These are phyloP conservation scores for Boletus pseudopeckii DNA, from an alignment of 768 basidiomycete species.

Conservation along the genomic window DNA sequence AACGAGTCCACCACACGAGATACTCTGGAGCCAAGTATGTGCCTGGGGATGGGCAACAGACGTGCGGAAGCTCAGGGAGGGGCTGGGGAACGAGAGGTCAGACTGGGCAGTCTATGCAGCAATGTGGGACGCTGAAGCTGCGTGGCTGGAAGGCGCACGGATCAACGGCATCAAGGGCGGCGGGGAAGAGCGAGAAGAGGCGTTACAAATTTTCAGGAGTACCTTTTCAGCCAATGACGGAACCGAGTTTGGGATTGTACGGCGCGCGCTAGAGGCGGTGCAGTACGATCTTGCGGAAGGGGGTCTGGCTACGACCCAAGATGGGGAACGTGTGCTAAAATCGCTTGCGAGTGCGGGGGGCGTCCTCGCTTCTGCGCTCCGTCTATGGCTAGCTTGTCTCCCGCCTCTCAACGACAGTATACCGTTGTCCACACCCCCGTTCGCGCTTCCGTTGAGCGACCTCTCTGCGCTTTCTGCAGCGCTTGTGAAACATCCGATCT, in stretches of 20 bases:
- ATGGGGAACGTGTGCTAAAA: slow-evolving; percentile 15
- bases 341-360: slow-evolving; percentile 35
- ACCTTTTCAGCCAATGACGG: slow-evolving; percentile 38
- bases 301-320: background rate
- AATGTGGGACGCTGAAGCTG: slow-evolving; percentile 42
- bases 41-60: slow-evolving; percentile 74
- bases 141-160: slow-evolving; percentile 75
- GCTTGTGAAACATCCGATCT: slow-evolving; percentile 50
- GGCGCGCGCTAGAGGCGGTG: slow-evolving; percentile 34
- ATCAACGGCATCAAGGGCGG: slow-evolving; percentile 71
- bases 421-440: slow-evolving; percentile 49
- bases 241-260: slow-evolving; percentile 37
- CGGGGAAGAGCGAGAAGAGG: slow-evolving; percentile 51
- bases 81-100: slow-evolving; percentile 30
- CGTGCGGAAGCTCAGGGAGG: slow-evolving; percentile 38
- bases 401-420: slow-evolving; percentile 40
- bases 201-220: slow-evolving; percentile 32
- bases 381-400: slow-evolving; percentile 63
- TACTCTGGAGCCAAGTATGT: slow-evolving; percentile 85
- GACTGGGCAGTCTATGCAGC: slow-evolving; percentile 32
- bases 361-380: slow-evolving; percentile 46
- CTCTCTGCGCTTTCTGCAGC: slow-evolving; percentile 52
- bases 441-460: slow-evolving; percentile 54
- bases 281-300: slow-evolving; percentile 23
- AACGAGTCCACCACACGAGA: slow-evolving; percentile 82